A percentile compares a stretch with the other conserved stretches of the same genome.
phyloP scores from a whole-genome alignment of 2,329 filamentous ascomycete species.

The Nannizziopsis barbatae region DNA sequence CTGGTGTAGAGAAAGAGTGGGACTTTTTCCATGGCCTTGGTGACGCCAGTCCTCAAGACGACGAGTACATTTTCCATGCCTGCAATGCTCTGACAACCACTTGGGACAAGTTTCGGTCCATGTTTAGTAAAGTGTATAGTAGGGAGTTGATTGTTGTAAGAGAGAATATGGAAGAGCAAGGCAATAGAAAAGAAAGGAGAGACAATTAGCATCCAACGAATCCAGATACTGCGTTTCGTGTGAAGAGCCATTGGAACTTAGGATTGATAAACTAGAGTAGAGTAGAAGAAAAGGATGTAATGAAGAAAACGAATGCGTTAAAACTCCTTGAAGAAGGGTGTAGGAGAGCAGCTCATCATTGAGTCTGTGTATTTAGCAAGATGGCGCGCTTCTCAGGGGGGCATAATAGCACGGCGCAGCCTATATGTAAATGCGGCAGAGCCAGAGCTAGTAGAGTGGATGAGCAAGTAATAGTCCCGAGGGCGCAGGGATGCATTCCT shows the following conservation, averaged over 20 bases:
- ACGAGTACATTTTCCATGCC: constrained; percentile 43
- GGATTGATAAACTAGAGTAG: not conserved
- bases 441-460: too few species aligned
- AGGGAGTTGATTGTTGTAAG: not conserved
- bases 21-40: constrained; percentile 45
- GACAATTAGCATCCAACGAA: not conserved
- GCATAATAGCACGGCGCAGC: too few species aligned
- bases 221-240: not conserved
- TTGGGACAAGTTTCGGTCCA: not conserved
- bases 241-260: not conserved
- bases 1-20: constrained; percentile 45
- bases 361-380: too few species aligned
- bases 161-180: not conserved
- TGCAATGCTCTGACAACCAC: not conserved
- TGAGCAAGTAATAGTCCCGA: too few species aligned
- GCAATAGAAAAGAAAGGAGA: not conserved
- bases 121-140: not conserved
- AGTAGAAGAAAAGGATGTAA: not conserved
- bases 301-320: not conserved
- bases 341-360: too few species aligned
- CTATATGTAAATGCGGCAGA: too few species aligned
- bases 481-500: too few species aligned
- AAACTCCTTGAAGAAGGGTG: too few species aligned
- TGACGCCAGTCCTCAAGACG: constrained; percentile 48
- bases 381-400: too few species aligned